Evolutionary conservation across 2,329 filamentous ascomycete species (phyloP).

Genomic region (Zalaria sp.): DNA sequence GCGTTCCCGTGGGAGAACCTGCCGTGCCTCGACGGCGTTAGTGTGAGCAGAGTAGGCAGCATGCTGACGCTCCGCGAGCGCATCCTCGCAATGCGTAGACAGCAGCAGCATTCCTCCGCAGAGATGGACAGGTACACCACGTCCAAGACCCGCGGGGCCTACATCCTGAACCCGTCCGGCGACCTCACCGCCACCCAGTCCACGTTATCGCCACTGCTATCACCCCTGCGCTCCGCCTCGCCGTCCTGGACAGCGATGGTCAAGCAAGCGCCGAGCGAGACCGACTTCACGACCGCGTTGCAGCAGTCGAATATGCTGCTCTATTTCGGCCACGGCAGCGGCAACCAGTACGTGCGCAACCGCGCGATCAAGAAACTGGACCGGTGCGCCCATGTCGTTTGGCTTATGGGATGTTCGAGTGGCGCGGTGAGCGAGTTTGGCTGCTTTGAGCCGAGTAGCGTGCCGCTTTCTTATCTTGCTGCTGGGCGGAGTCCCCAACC

Average conservation of each 20-base stretch:
- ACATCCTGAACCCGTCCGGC: slow-evolving; percentile 77
- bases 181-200: slow-evolving; percentile 71
- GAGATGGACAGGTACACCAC: slow-evolving; percentile 26
- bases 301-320: slow-evolving; percentile 57
- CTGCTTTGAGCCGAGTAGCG: slow-evolving; percentile 81
- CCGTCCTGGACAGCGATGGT: slow-evolving; percentile 56
- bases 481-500: slow-evolving; percentile 43
- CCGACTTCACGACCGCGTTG: slow-evolving; percentile 59
- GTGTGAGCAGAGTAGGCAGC: slow-evolving; percentile 79
- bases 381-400: slow-evolving; percentile 34
- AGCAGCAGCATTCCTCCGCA: slow-evolving; percentile 5
- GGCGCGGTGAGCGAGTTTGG: slow-evolving; percentile 68
- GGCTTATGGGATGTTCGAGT: slow-evolving; percentile 91
- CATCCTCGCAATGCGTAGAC: slow-evolving; percentile 41
- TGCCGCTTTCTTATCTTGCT: slow-evolving; percentile 82
- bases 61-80: slow-evolving; percentile 68
- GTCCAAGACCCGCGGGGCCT: slow-evolving; percentile 46
- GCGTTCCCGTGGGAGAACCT: slow-evolving; percentile 92
- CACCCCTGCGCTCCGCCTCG: neutral
- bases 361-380: slow-evolving; percentile 63
- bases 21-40: slow-evolving; percentile 64
- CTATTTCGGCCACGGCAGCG: slow-evolving; percentile 94
- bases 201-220: slow-evolving; percentile 55
- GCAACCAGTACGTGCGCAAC: slow-evolving; percentile 83
- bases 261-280: slow-evolving; percentile 56